Evolutionary conservation across 2,329 filamentous ascomycete species (phyloP).

Genomic region (Sarocladiaceae sp.): DNA sequence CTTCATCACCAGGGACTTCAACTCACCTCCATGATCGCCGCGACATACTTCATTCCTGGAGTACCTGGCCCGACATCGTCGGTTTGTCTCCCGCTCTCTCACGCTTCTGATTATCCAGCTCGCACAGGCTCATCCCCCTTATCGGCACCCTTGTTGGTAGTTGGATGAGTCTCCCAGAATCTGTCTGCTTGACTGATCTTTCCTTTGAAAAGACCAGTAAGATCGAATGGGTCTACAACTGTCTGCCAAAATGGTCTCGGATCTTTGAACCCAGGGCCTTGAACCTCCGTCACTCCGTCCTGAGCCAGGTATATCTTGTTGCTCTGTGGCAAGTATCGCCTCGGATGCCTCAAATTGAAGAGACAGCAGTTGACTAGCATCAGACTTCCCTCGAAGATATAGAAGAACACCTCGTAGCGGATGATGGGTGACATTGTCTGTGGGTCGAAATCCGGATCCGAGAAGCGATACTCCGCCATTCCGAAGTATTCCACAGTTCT

Average conservation of each 20-base stretch:
- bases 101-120: neutral
- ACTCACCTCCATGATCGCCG: too few species aligned
- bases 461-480: slow-evolving; percentile 35
- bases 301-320: slow-evolving; percentile 45
- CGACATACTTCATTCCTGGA: too few species aligned
- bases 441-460: slow-evolving; percentile 32
- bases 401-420: slow-evolving; percentile 57
- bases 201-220: slow-evolving; percentile 28
- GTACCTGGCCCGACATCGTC: too few species aligned
- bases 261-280: slow-evolving; percentile 46
- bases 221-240: slow-evolving; percentile 36
- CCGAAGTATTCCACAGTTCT: slow-evolving; percentile 57
- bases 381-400: slow-evolving; percentile 49
- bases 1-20: too few species aligned
- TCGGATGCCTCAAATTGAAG: slow-evolving; percentile 47
- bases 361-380: slow-evolving; percentile 49
- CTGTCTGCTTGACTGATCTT: slow-evolving; percentile 24
- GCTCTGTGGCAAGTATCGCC: slow-evolving; percentile 43
- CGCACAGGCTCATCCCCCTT: too few species aligned
- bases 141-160: neutral
- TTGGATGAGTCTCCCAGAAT: slow-evolving; percentile 28
- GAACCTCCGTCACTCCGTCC: slow-evolving; percentile 46
- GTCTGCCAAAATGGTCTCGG: slow-evolving; percentile 37
- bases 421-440: slow-evolving; percentile 37
- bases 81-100: too few species aligned